phyloP scores from a whole-genome alignment of 176 grass and related monocot genomes.

The Elymus sibiricus region DNA sequence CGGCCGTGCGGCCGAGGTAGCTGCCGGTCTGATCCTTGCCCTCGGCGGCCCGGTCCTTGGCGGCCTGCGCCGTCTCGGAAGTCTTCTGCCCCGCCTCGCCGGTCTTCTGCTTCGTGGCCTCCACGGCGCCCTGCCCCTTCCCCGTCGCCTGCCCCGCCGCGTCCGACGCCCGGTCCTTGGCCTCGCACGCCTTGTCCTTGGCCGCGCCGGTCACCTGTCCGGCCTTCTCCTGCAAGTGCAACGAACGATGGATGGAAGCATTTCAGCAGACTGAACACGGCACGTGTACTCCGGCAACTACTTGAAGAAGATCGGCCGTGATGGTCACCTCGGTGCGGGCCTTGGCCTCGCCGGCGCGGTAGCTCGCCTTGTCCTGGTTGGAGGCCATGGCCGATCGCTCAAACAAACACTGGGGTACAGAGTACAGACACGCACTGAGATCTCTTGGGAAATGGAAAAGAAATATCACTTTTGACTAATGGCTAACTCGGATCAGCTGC shows the following conservation, averaged over 20 bases:
- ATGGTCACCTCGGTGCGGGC: constrained; percentile 47
- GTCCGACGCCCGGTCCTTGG: constrained; percentile 11
- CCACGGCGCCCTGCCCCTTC: background rate
- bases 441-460: background rate
- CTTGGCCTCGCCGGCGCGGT: constrained; percentile 67
- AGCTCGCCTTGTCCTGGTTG: constrained; percentile 42
- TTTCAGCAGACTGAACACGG: background rate
- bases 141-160: background rate
- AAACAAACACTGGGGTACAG: background rate
- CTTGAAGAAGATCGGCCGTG: background rate
- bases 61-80: constrained; percentile 12
- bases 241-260: background rate
- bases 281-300: background rate
- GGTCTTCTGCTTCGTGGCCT: constrained; percentile 47
- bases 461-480: background rate
- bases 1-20: constrained; percentile 9
- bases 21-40: constrained; percentile 29
- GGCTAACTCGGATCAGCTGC: background rate
- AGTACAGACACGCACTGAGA: background rate
- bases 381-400: constrained; percentile 43
- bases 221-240: constrained; percentile 25
- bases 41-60: constrained; percentile 40
- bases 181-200: constrained; percentile 31
- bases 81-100: constrained; percentile 40
- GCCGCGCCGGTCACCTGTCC: constrained; percentile 14